Evolutionary conservation across 2,329 filamentous ascomycete genomes (phyloP).

Genomic region (Penicillium olsonii): DNA sequence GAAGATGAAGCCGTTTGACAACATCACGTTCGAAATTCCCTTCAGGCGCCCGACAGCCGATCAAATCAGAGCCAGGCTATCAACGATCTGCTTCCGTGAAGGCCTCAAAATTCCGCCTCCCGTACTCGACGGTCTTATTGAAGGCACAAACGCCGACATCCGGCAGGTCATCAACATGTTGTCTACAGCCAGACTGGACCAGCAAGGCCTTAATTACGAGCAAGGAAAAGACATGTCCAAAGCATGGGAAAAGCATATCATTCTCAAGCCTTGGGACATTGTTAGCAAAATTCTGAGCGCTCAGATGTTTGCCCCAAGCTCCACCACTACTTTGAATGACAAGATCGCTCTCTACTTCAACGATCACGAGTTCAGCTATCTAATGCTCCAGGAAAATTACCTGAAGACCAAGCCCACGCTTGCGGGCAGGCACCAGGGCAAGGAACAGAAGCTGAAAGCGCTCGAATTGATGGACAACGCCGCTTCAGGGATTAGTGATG

Average conservation of each 20-base stretch:
- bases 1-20: slow-evolving; percentile 98
- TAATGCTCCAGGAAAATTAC: slow-evolving; percentile 99
- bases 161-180: slow-evolving; percentile 99
- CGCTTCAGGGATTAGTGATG: slow-evolving; percentile 94
- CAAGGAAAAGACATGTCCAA: slow-evolving; percentile 93
- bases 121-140: slow-evolving; percentile 90
- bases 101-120: slow-evolving; percentile 78
- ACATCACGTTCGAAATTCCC: slow-evolving; percentile 76
- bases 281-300: slow-evolving; percentile 87
- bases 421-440: slow-evolving; percentile 62
- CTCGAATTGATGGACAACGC: slow-evolving; percentile 85
- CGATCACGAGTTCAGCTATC: slow-evolving; percentile 93
- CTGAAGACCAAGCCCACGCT: slow-evolving; percentile 75
- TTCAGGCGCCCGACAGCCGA: slow-evolving; percentile 90
- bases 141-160: slow-evolving; percentile 94
- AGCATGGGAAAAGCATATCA: slow-evolving; percentile 96
- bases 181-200: slow-evolving; percentile 87
- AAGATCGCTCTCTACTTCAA: slow-evolving; percentile 99
- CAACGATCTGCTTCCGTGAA: slow-evolving; percentile 93
- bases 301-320: slow-evolving; percentile 79
- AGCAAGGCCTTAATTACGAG: slow-evolving; percentile 76
- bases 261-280: slow-evolving; percentile 98
- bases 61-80: slow-evolving; percentile 86
- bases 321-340: slow-evolving; percentile 87
- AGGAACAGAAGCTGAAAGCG: slow-evolving; percentile 75